These are phyloP conservation scores for Xylaria nigripes DNA, from an alignment of 495 filamentous ascomycete genomes.

Conservation along the genomic window DNA sequence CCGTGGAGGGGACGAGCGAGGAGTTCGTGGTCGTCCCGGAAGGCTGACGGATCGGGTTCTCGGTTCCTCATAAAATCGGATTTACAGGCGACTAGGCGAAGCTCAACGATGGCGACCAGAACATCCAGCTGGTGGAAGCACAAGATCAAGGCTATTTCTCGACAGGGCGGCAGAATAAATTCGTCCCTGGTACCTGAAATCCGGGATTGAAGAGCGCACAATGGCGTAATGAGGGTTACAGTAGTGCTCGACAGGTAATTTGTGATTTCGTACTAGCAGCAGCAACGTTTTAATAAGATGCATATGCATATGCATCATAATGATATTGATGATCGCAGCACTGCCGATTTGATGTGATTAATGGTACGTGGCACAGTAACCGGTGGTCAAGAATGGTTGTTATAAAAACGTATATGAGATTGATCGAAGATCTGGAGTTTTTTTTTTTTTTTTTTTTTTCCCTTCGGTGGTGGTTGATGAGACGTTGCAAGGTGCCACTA, in stretches of 20 bases:
- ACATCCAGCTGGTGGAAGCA: slow-evolving; percentile 13
- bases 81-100: background rate
- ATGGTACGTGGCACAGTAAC: background rate
- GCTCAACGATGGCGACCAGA: slow-evolving; percentile 6
- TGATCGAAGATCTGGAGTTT: background rate
- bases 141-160: background rate
- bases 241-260: slow-evolving; percentile 9
- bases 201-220: background rate
- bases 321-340: background rate
- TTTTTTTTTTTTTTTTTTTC: no score
- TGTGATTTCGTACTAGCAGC: slow-evolving; percentile 17
- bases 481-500: no score
- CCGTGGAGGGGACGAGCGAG: slow-evolving; percentile 53
- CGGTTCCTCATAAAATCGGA: background rate
- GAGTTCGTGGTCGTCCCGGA: slow-evolving; percentile 18
- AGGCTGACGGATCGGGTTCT: slow-evolving; percentile 9
- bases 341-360: background rate
- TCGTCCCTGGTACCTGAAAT: background rate
- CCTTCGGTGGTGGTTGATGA: no score
- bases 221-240: slow-evolving; percentile 8
- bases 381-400: background rate
- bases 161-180: background rate
- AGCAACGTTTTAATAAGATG: slow-evolving; percentile 15
- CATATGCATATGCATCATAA: slow-evolving; percentile 15
- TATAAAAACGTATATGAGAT: background rate